Evolutionary conservation across 2,329 filamentous ascomycete genomes (phyloP), one percentile per base, ranked within the genome.

Genomic region (Fusarium sp.): DNA sequence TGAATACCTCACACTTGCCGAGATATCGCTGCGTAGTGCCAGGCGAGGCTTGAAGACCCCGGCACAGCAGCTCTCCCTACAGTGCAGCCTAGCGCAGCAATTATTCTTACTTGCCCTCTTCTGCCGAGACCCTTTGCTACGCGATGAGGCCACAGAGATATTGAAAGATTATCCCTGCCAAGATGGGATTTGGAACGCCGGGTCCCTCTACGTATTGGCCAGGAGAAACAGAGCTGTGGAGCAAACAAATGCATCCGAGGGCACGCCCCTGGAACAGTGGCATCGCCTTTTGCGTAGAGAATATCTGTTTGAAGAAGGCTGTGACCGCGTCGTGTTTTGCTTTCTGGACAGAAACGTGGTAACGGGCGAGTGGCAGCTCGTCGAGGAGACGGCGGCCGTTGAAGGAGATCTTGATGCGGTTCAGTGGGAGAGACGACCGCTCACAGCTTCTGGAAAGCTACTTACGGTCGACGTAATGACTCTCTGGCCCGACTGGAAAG

Each of bases 281-380:
- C 43, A 37, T 21, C 68, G 75, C 0, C 61, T 77, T 2, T 66
- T 70, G 52, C 71, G 72, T 2, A 67, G 75, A 9, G 74, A 77
- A 23, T 75, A 70, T 39, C 35, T 72, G 1, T 75, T 77, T 15
- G 75, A 77, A 35, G 66, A 76, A 9, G 71, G 71, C 1, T 74
- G 74, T 14, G 67, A 71, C 10, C 70, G 68, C 0, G 50, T 74
- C 11, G 14, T 76, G 2, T 67, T 76, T 7, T 70, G 74, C 5
- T 76, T 68, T 14, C 11, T 73, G 10, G 70, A 68, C 1, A 73
- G 63, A 14, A 51, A 72, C 10, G 35, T 49, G 4, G 15, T 11
- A 3, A 53, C 53, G 4, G 65, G 62, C 1, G 29, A 58, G 7
- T 69, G 67, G 67, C 17, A 47, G 2, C 32, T 69, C 3, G 53